Conservation (phyloP, 306 rosid species). For the Bauhinia variegata region DNA sequence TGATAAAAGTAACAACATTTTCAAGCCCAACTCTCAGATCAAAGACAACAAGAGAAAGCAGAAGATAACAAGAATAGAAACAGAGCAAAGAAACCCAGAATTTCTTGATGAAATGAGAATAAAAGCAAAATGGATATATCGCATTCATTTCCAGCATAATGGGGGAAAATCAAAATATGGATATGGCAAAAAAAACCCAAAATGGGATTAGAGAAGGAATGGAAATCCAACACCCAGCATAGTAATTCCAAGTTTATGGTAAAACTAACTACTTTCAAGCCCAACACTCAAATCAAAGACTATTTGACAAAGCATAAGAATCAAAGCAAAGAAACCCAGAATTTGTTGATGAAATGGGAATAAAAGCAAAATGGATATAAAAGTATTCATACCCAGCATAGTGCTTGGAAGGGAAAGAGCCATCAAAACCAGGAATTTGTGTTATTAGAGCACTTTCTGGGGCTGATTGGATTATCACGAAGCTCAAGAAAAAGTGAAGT, state of each 20-base stretch:
- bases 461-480: slow-evolving; percentile 37
- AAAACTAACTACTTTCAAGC: background rate
- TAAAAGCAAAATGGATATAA: background rate
- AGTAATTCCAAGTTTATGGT: slow-evolving; percentile 6
- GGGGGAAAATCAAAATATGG: no score
- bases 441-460: slow-evolving; percentile 39
- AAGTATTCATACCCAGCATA: slow-evolving; percentile 43
- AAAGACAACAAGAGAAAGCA: no score
- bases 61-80: background rate
- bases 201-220: no score
- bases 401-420: slow-evolving; percentile 45
- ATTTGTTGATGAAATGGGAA: background rate
- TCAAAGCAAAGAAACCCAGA: background rate
- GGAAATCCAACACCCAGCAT: slow-evolving; percentile 30
- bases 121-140: background rate
- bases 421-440: slow-evolving; percentile 47
- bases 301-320: background rate
- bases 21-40: background rate
- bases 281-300: background rate
- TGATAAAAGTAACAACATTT: no score
- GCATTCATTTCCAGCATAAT: slow-evolving; percentile 13
- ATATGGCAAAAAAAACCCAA: no score
- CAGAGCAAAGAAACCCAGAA: background rate
- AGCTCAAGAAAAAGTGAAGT: slow-evolving; percentile 33
- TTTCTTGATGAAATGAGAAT: background rate